Conservation (phyloP, 2,329 filamentous ascomycete genomes). For the Neodidymelliopsis sp. region DNA sequence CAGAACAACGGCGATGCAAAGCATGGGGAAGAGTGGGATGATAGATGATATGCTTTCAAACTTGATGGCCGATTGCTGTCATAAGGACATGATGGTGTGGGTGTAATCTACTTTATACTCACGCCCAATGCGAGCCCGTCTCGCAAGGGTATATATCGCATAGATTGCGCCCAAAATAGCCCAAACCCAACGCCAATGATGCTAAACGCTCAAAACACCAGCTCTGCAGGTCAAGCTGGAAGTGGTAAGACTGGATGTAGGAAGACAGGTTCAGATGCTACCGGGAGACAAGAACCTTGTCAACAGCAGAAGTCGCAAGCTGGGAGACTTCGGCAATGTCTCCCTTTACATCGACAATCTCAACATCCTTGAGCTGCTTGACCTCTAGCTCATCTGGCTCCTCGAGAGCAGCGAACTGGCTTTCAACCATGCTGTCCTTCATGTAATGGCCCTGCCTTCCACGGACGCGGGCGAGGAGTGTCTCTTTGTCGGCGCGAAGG, state of each 20-base stretch:
- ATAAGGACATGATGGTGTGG: conserved; percentile 1
- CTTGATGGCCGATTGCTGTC: neutral
- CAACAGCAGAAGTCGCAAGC: conserved; percentile 50
- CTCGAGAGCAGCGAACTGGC: conserved; percentile 89
- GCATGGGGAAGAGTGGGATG: neutral
- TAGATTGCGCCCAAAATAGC: conserved; percentile 18
- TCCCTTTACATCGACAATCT: conserved; percentile 57
- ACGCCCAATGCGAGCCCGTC: conserved; percentile 12
- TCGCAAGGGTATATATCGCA: conserved; percentile 11
- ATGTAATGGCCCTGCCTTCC: conserved; percentile 88
- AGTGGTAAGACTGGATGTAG: conserved; percentile 3
- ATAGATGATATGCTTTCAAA: neutral
- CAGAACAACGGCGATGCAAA: too few relatives aligned
- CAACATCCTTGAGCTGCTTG: conserved; percentile 53
- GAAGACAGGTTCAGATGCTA: conserved; percentile 1
- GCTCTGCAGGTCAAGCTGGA: conserved; percentile 1
- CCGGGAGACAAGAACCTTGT: conserved; percentile 34
- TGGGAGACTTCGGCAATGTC: conserved; percentile 50
- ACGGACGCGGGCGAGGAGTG: conserved; percentile 77
- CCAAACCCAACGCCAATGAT: conserved; percentile 18
- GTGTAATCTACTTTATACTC: neutral
- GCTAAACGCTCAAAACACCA: conserved; percentile 17
- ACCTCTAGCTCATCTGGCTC: conserved; percentile 74
- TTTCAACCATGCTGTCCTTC: conserved; percentile 93
- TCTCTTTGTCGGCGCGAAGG: conserved; percentile 77